Evolutionary conservation across 1,284 basidiomycete species (phyloP), one percentile per base, ranked within the genome.

Genomic region (Ceratobasidium sp.): DNA sequence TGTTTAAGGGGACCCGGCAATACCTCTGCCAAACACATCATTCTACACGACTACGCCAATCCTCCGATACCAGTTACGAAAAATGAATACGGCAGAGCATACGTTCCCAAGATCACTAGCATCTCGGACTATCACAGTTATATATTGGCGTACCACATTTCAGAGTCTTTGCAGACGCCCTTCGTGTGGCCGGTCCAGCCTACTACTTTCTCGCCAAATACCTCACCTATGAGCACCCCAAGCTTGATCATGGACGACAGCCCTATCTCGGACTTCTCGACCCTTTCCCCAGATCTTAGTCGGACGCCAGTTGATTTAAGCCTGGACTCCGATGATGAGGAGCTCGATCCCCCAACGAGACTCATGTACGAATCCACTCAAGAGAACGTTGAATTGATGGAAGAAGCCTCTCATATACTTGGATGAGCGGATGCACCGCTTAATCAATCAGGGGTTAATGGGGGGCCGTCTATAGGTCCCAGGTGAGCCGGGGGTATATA

Each of bases 101-200:
- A 44, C 6, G 2, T 44, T 20, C 69, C 54, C 7, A 42, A 7
- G 20, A n/a, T 69, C 9, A 23, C 33, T 20, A 12, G 15, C 17
- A 23, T 69, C 28, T 42, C 67, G 6, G 54, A 71, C 17, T 71
- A 57, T 59, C 56, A 42, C 56, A 13, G 44, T 26, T 71, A 59
- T n/a, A 44, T 71, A 10, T 1, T 1, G 33, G 33, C 6, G 26
- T 69, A 69, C 67, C 20, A 69, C 9, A 7, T 7, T 20, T 33
- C 52, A 12, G 17, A 4, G 13, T 50, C 9, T 13, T 6, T 15
- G 15, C 28, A 52, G 12, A n/a, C 3, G 1, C 26, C 23, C 12
- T 69, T 69, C 33, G 15, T 56, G 13, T 69, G 67, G 67, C 33
- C 15, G 13, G 38, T 9, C 15, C 4, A n/a, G 48, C 20, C 33